Evolutionary conservation across 78 protist genomes (phyloP), one percentile per base, ranked within the genome.

Genomic region (Dictyostelium capitatum): DNA sequence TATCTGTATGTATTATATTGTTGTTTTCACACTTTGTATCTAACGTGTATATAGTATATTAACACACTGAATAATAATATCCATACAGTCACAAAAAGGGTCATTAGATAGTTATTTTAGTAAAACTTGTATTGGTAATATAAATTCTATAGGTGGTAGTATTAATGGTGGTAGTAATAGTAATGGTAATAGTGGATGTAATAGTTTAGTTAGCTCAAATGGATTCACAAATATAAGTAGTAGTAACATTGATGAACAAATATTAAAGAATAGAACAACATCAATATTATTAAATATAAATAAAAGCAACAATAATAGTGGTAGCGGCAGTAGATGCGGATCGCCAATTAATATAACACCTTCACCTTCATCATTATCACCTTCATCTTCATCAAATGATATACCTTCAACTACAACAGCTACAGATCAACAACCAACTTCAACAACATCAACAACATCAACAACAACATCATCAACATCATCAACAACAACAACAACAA

Each of bases 51-150:
- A 37, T 2, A 37, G 43, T 37, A 14, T 48, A 20, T 8, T 67
- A 64, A 79, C 7, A 46, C n/a, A n/a, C n/a, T 37, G 43, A 37
- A 37, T 37, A 80, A 23, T 79, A 7, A 37, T 37, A 37, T 37
- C 43, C 1, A 1, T 37, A 32, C 37, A 87, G 93, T 48, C 73
- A 19, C 84, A 70, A 6, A 87, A 77, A 87, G 93, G 84, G 77
- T 87, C 37, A 23, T 41, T 54, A 47, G 48, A 87, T 12, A 5
- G 8, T 67, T 32, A 28, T 67, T 67, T 67, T 17, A 67, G 37
- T 67, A 62, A 62, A 62, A 62, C 70, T 11, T 37, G 43, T 37
- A 37, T 37, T 37, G 43, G 43, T 37, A 14, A 51, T 51, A 51
- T 51, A 51, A 12, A 1, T 1, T 14, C 10, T 51, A 8, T 14